phyloP scores from a whole-genome alignment of 208 protist genomes.

The Wallacemonas rigidus region DNA sequence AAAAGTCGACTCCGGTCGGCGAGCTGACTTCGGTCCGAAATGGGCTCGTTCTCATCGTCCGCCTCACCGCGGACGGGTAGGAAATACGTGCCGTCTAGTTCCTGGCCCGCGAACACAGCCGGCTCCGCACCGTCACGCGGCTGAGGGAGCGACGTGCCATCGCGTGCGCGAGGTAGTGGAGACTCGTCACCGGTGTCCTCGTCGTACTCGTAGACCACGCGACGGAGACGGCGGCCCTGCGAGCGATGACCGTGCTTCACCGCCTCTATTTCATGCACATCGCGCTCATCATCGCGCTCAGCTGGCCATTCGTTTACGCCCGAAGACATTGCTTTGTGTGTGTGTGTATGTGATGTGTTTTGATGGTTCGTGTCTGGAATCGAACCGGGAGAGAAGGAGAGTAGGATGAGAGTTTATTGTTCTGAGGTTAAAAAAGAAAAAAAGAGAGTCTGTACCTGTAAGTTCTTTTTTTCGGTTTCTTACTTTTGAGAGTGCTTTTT shows the following conservation, averaged over 20 bases:
- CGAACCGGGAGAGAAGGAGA: no score
- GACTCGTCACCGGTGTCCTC: constrained; percentile 13
- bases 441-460: neutral
- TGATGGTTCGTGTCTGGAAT: neutral
- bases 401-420: neutral
- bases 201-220: constrained; percentile 14
- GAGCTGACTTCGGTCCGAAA: neutral
- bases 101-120: neutral
- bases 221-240: constrained; percentile 1
- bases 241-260: neutral
- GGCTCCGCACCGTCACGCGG: neutral
- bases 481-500: neutral
- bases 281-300: neutral
- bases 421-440: neutral
- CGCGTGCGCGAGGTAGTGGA: neutral
- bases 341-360: neutral
- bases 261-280: neutral
- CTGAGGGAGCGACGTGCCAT: neutral
- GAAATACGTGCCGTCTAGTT: constrained; percentile 1
- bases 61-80: neutral
- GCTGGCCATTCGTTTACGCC: neutral
- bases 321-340: neutral
- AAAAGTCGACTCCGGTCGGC: neutral
- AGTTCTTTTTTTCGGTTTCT: constrained; percentile 2
- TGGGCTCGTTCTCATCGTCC: neutral